Evolutionary conservation across 257 asterid genomes (phyloP), one percentile per base, ranked within the genome.

Genomic region (Nyctanthes arbortristis): DNA sequence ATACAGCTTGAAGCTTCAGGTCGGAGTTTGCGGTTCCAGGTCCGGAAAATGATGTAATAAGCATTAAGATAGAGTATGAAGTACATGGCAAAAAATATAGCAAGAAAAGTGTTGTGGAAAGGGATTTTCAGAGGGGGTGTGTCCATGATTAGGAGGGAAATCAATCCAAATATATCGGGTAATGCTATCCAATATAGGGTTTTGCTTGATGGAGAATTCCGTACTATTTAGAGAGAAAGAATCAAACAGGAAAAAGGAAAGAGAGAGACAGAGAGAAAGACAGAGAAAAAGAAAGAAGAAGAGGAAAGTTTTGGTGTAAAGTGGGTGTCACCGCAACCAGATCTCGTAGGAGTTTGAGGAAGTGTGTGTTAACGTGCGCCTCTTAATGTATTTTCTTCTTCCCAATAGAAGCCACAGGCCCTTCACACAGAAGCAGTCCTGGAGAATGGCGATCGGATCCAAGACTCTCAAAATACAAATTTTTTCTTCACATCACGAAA

Each of bases 1-100:
- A 74, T 70, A 82, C 98, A 93, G 82, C 97, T 90, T 0, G 98
- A 87, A 43, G 96, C 98, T 73, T 90, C 98, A 1, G 98, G 96
- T 2, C 94, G 88, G 75, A 88, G 90, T 35, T 84, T 84, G 1
- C 57, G 74, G 54, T 84, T 64, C 97, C 97, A 93, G 7, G 61
- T 12, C 18, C 86, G 84, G 85, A 93, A 88, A 27, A 93, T 35
- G 12, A 78, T 9, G 72, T 81, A 76, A 77, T 88, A 90, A 5
- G 93, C 90, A 3, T 68, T 5, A 31, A 87, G 74, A 69, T 93
- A 93, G 13, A 88, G 70, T 28, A 74, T 43, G 35, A 83, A 52
- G 56, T 77, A 93, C 13, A 72, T 43, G 35, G 70, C 4, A 82
- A 90, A 84, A 67, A 87, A 90, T 0, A 80, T 60, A 10, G 80